These are phyloP conservation scores for Rosellinia necatrix DNA, from an alignment of 2,329 filamentous ascomycete species.

Conservation along the genomic window DNA sequence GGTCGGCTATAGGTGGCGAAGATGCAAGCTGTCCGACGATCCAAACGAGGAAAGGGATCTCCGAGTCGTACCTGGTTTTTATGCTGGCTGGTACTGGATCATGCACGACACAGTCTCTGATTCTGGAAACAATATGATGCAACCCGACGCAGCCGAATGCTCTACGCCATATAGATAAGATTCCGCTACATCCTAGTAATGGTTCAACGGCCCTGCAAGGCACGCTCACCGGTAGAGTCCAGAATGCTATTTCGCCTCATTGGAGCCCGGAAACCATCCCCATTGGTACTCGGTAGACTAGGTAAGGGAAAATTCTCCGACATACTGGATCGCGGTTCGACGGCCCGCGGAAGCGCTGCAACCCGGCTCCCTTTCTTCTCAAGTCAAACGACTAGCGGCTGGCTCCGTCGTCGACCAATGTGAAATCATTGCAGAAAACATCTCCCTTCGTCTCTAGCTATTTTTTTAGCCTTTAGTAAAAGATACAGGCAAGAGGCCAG, in stretches of 20 bases:
- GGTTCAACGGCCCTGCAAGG: conserved; percentile 27
- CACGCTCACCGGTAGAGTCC: conserved; percentile 32
- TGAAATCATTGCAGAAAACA: conserved; percentile 12
- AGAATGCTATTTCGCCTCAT: conserved; percentile 19
- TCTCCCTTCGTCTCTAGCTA: background rate
- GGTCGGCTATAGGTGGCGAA: conserved; percentile 24
- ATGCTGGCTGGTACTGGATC: conserved; percentile 7
- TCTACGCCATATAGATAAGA: conserved; percentile 1
- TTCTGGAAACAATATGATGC: conserved; percentile 9
- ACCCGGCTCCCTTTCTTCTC: conserved; percentile 3
- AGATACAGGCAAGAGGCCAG: background rate
- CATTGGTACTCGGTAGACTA: conserved; percentile 21
- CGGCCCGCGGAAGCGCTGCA: conserved; percentile 38
- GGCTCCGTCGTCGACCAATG: background rate
- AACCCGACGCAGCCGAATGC: background rate
- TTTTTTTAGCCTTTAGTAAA: background rate
- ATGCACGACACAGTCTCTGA: conserved; percentile 30
- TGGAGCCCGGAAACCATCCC: conserved; percentile 24
- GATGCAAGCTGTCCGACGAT: conserved; percentile 30
- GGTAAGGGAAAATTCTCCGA: conserved; percentile 35
- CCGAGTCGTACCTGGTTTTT: conserved; percentile 21
- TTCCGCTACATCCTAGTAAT: conserved; percentile 17
- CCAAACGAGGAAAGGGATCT: conserved; percentile 37
- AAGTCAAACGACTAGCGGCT: background rate
- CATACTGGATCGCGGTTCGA: conserved; percentile 30